Evolutionary conservation across 2,329 filamentous ascomycete species (phyloP).

Genomic region (Dactylonectria estremocensis): DNA sequence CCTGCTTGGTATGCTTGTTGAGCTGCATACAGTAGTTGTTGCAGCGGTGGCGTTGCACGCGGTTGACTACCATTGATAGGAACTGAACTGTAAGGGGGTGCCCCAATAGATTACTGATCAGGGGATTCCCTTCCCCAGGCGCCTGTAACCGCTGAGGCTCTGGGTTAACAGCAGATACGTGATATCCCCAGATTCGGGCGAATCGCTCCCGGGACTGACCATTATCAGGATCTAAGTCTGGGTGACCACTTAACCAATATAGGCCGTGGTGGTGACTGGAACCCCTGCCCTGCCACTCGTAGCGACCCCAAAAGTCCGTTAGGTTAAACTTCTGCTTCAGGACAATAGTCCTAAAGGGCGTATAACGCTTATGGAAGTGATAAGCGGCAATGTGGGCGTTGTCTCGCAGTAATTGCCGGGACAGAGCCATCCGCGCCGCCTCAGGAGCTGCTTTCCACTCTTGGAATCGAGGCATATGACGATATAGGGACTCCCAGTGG

Average conservation of each 20-base stretch:
- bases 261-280: neutral
- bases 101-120: neutral
- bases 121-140: neutral
- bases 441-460: conserved; percentile 1
- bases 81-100: neutral
- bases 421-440: conserved; percentile 1
- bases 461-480: neutral
- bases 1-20: too few relatives aligned
- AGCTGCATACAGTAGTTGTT: neutral
- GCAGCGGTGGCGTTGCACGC: neutral
- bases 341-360: conserved; percentile 11
- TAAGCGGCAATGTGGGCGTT: conserved; percentile 12
- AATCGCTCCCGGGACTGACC: neutral
- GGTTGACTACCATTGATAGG: neutral
- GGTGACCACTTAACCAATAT: neutral
- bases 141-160: neutral
- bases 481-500: conserved; percentile 2
- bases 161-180: neutral
- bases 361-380: conserved; percentile 16
- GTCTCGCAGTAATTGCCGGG: conserved; percentile 4
- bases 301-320: neutral
- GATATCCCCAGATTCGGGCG: neutral
- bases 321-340: conserved; percentile 1
- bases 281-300: neutral
- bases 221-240: neutral